These are phyloP conservation scores for Akanthomyces muscarius DNA, from an alignment of 2,329 filamentous ascomycete species.

Conservation along the genomic window DNA sequence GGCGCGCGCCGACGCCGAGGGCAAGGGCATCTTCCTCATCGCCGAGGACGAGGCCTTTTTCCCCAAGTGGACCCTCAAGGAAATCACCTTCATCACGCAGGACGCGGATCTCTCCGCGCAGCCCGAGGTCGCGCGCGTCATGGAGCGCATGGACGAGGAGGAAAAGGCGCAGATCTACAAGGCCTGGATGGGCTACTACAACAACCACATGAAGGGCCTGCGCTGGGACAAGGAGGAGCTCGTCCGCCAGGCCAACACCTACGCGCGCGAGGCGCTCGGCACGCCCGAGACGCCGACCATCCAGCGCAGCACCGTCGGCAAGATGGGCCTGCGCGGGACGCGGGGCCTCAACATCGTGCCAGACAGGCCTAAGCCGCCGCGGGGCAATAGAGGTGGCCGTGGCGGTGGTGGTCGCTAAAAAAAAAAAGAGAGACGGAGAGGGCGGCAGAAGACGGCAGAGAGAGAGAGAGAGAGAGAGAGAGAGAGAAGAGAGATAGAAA, in stretches of 20 bases:
- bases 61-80: constrained; percentile 45
- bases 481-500: too few species aligned
- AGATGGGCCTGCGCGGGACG: constrained; percentile 55
- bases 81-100: constrained; percentile 49
- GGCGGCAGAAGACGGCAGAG: too few species aligned
- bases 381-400: constrained; percentile 22
- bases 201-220: constrained; percentile 44
- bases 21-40: constrained; percentile 59
- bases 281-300: constrained; percentile 45
- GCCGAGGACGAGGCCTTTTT: constrained; percentile 49
- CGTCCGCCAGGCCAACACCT: constrained; percentile 49
- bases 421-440: neutral
- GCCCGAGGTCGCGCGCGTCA: constrained; percentile 35
- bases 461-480: too few species aligned
- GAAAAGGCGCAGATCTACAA: constrained; percentile 49
- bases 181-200: constrained; percentile 56
- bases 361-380: constrained; percentile 33
- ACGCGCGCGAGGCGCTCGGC: constrained; percentile 45
- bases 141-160: constrained; percentile 40
- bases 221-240: constrained; percentile 41
- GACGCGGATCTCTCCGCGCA: constrained; percentile 42
- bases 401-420: constrained; percentile 25
- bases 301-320: constrained; percentile 44
- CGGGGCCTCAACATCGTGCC: constrained; percentile 45
- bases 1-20: constrained; percentile 59